Evolutionary conservation across 164 flowering plant species (phyloP), one percentile per base, ranked within the genome.

Genomic region (Tinospora cordifolia): DNA sequence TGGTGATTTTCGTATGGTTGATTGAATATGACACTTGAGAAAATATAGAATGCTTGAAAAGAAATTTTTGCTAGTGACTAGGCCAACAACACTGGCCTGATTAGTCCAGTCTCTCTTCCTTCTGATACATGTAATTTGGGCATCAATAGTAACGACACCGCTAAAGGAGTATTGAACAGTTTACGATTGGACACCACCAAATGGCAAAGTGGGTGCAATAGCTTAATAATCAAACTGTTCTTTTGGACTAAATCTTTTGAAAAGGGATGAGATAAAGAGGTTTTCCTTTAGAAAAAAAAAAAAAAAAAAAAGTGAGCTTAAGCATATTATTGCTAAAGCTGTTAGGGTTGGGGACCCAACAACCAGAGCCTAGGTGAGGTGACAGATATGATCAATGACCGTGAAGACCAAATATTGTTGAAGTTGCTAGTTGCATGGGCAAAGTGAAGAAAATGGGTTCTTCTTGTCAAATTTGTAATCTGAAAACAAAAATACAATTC

Each of bases 171-270:
- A 21, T 54, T 54, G 21, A 3, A 51, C 59, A 54, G 59, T 54
- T 51, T 51, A 51, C 3, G 60, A 54, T 54, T 54, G 24, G 60
- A 54, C 60, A n/a, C 60, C 60, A n/a, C 60, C n/a, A n/a, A n/a
- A 7, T 44, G n/a, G 21, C 60, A 54, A 19, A 54, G 60, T 54
- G 60, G 21, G 60, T 54, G 60, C n/a, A 3, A 19, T 54, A 54
- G 19, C 21, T 14, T 14, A 44, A 44, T n/a, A n/a, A 54, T 54
- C 60, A 54, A 30, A 19, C 60, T 54, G 60, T 54, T 54, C 24
- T 54, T 19, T 21, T 19, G 58, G 4, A 51, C 58, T 51, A 51
- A 51, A 51, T 15, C 22, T 0, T 22, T 54, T 54, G 24, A 19
- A 54, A 54, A n/a, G 5, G 21, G 6, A 54, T 54, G n/a, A 47